Base-by-base conservation (phyloP, 2,329 filamentous ascomycete species). In the Exophiala viscosa region DNA sequence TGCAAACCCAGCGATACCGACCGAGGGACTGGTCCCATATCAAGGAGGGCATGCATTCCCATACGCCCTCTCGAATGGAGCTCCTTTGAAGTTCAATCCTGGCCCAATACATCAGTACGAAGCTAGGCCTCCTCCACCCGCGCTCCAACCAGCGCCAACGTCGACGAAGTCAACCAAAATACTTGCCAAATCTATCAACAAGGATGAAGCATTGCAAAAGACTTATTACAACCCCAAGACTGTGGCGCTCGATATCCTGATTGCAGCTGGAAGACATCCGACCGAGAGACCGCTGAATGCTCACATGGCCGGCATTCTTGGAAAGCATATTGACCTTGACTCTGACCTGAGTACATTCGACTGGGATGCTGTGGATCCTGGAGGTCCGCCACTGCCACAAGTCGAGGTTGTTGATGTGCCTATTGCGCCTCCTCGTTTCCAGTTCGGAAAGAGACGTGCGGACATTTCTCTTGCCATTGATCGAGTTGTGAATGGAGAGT, bases 341-440 rank as follows among this genome's bases (percentile, higher is more conserved):
- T 72, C 76, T 5, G 81, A 85, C 63, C 67, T 85, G 10, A 74
- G 71, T 31, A 84, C 80, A 0, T 75, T 86, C 44, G 72, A 76
- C 49, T 85, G 83, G 83, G 79, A 84, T 62, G 57, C 83, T 2
- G 75, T 85, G 17, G 83, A 85, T 62, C 79, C 80, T 17, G 78
- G 76, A 34, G 70, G 71, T 6, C 76, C 76, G 33, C 68, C 70
- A 18, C 48, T 62, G 18, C 63, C 64, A 23, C 57, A 63, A 43
- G 62, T 67, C 8, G 58, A 58, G 28, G 54, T 58, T 33, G 62
- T 62, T 36, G 60, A 66, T 43, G 54, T 65, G 15, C 56, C 63
- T 18, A 57, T 50, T 4, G 57, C 53, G 9, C 63, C 54, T 31
- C 59, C 67, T 18, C 52, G 55, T 32, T 49, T 58, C 52, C 50